Base-by-base conservation (phyloP, 371 early-diverging fungal genomes). In the Mortierella sp. region DNA sequence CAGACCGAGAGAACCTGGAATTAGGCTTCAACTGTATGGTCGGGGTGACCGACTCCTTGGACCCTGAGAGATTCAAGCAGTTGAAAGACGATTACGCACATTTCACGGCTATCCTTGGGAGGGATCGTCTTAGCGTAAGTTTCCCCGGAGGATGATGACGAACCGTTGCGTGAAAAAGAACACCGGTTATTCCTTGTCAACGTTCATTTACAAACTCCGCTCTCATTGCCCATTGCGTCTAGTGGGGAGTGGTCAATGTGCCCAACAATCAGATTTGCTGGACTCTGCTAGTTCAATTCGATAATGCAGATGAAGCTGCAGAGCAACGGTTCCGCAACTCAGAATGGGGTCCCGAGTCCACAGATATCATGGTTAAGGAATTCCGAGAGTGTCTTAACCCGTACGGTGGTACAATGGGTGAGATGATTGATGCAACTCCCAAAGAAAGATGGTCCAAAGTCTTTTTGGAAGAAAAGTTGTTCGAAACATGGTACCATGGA, bases 321-420 rank as follows among this genome's bases (percentile, higher is more conserved):
- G 58, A 65, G 16, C 66, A 58, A 18, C 56, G 58, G 13, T 67
- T 69, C 63, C 42, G 58, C 14, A 69, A 69, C 43, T 69, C 70
- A 8, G 63, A 69, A 14, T 62, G 63, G 63, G 63, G 63, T 2
- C 47, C 54, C 5, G 70, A 69, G 28, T 57, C 70, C 0, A 58
- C 24, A 24, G 58, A 69, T 21, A 27, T 30, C 5, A 58, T 69
- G 49, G 51, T 57, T 3, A 41, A 57, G 23, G 41, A 47, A 30
- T 56, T 69, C 30, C 46, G 31, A 0, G 54, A 69, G 9, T 57
- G 45, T 30, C 24, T 43, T 4, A 34, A 42, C 7, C 62, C 62
- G 10, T 69, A 53, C 41, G 63, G 70, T 9, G 63, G 70, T 16
- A 69, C 53, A 8, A 53, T 69, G 41, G 70, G 58, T 7, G 70